Base-by-base conservation (phyloP, 2,329 filamentous ascomycete genomes). In the Trichoderma hamatum region DNA sequence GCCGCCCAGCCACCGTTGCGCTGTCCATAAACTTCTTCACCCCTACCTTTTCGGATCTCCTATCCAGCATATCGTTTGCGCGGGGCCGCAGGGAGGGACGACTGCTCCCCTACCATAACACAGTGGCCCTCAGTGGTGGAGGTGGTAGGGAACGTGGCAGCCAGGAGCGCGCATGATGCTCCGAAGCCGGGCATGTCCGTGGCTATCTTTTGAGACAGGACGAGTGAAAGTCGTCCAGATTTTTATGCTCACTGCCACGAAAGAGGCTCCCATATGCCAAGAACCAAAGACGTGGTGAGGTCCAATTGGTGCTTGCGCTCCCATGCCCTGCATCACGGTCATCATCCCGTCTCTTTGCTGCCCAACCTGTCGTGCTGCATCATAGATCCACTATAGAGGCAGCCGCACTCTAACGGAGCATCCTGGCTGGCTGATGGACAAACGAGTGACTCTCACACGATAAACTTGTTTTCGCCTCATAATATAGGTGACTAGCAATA, bases 281-380 rank as follows among this genome's bases (percentile, higher is more conserved):
- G 58, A 30, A 49, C 46, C 68, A 64, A 51, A 67, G 69, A 74
- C 74, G 74, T 76, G 75, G 75, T 71, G 60, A 46, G 26, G 63
- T 49, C 39, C 69, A 71, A 76, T 76, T 76, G 73, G 62, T 65
- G 62, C 59, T n/a, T 34, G 51, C 21, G 21, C 43, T 51, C 32
- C 68, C 68, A 30, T 59, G 56, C 10, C 49, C 58, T 58, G 63
- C 63, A 58, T 58, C 34, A 49, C 60, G 56, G 72, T 67, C 70
- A 56, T 61, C 68, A 61, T 72, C 39, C 52, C 54, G 63, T 43
- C 39, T 28, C 13, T 56, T 74, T 75, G 74, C 69, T 76, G 74
- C 75, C 75, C 75, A 74, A 76, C 49, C 32, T 21, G 32, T 54
- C 19, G 51, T 60, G 36, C 34, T 10, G 43, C 67, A 64, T 62